These are phyloP conservation scores for Suillus alpinus DNA, from an alignment of 768 basidiomycete genomes.

Conservation along the genomic window DNA sequence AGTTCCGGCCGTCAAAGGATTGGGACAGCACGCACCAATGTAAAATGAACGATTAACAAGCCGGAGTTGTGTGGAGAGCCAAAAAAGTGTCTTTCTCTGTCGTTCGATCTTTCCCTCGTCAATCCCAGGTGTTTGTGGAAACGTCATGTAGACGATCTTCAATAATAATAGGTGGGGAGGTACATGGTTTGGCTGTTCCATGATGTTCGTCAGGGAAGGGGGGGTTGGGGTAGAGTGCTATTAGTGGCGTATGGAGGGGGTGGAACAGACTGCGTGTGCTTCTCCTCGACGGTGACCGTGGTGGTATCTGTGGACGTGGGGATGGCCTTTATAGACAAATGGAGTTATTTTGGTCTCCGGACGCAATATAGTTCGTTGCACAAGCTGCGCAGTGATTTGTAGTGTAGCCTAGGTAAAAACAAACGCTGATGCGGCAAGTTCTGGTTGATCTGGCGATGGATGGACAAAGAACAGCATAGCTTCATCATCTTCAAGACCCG, in stretches of 20 bases:
- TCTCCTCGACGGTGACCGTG: conserved; percentile 49
- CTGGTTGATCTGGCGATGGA: not conserved
- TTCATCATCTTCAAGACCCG: too few relatives aligned
- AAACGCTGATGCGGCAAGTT: not conserved
- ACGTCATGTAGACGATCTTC: conserved; percentile 63
- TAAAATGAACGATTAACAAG: conserved; percentile 67
- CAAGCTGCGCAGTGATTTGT: too few relatives aligned
- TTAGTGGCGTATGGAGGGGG: conserved; percentile 37
- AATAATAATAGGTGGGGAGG: conserved; percentile 68
- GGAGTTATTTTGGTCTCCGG: conserved; percentile 4
- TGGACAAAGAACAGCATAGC: not conserved
- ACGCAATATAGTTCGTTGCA: not conserved
- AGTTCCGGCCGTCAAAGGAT: not conserved
- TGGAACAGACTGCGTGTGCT: conserved; percentile 29
- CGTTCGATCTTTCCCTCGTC: conserved; percentile 41
- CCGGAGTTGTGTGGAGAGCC: conserved; percentile 62
- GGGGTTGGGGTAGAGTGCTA: conserved; percentile 26
- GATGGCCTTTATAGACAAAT: conserved; percentile 1
- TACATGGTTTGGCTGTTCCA: conserved; percentile 28
- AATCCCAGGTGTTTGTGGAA: conserved; percentile 47
- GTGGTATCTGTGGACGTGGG: not conserved
- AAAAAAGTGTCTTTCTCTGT: conserved; percentile 68
- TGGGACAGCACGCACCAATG: conserved; percentile 43
- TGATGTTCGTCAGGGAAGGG: conserved; percentile 29
- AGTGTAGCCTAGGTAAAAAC: not conserved